phyloP scores from a whole-genome alignment of 2,329 filamentous ascomycete species.

The Colletotrichum noveboracense region DNA sequence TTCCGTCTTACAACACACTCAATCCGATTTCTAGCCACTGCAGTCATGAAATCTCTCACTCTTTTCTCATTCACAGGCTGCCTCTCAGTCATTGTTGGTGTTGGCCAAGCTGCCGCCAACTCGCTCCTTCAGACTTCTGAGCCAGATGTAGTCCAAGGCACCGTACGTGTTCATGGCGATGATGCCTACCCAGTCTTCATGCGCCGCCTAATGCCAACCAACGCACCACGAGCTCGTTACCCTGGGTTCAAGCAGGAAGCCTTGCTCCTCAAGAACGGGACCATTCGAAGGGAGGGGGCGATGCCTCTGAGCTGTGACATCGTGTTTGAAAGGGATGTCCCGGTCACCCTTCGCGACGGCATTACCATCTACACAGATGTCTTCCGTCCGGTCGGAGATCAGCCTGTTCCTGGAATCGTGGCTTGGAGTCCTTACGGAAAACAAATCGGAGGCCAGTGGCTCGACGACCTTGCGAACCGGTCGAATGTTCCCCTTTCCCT shows the following conservation, averaged over 20 bases:
- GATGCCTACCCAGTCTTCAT: not conserved
- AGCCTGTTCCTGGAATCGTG: not conserved
- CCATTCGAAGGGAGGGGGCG: not conserved
- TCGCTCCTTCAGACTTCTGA: not conserved
- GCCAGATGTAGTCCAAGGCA: not conserved
- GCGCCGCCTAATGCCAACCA: not conserved
- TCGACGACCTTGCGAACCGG: not conserved
- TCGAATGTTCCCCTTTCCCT: not conserved
- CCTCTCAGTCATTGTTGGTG: not conserved
- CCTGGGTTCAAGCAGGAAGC: not conserved
- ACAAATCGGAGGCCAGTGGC: not conserved
- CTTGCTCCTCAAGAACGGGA: not conserved
- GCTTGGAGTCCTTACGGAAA: not conserved
- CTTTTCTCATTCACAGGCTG: not conserved
- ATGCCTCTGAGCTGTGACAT: not conserved
- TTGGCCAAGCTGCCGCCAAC: not conserved
- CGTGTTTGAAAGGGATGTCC: not conserved
- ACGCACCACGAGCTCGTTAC: not conserved
- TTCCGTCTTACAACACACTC: not conserved
- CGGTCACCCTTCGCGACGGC: not conserved
- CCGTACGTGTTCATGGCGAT: not conserved
- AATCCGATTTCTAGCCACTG: not conserved
- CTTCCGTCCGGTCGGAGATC: not conserved
- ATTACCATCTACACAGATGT: not conserved
- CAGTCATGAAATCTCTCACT: not conserved